Conservation (phyloP, 2,329 filamentous ascomycete genomes). For the Fusarium palustre region DNA sequence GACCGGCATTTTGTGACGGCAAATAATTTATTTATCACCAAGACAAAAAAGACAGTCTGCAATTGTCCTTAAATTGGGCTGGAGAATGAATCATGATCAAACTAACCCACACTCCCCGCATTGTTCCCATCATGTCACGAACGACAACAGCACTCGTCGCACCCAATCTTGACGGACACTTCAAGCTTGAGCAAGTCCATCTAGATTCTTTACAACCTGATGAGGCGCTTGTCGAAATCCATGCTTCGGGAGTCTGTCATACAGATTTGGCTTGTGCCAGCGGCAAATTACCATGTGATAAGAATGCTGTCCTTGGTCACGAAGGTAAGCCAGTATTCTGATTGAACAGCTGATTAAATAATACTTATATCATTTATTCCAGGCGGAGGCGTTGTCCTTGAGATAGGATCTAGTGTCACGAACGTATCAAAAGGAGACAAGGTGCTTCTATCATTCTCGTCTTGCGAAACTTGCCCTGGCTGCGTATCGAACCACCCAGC, state of each 20-base stretch:
- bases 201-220: conserved; percentile 8
- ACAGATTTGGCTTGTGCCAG: conserved; percentile 59
- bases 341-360: rapidly evolving
- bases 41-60: neutral
- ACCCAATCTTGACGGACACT: conserved; percentile 3
- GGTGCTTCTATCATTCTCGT: conserved; percentile 25
- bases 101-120: neutral
- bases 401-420: conserved; percentile 1
- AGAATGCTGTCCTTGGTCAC: conserved; percentile 22
- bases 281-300: conserved; percentile 12
- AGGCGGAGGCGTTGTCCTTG: conserved; percentile 30
- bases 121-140: neutral
- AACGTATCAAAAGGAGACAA: conserved; percentile 10
- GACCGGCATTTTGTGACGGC: conserved; percentile 14
- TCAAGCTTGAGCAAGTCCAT: conserved; percentile 3
- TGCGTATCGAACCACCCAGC: conserved; percentile 26
- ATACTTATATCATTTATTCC: rapidly evolving
- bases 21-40: neutral
- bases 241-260: conserved; percentile 28
- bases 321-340: conserved; percentile 10
- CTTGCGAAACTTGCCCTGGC: conserved; percentile 10
- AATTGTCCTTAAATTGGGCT: neutral
- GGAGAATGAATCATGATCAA: no score
- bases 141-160: conserved; percentile 18
- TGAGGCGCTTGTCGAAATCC: conserved; percentile 25